Evolutionary conservation across 805 yeast species (phyloP).

Genomic region (Spathaspora sp.): DNA sequence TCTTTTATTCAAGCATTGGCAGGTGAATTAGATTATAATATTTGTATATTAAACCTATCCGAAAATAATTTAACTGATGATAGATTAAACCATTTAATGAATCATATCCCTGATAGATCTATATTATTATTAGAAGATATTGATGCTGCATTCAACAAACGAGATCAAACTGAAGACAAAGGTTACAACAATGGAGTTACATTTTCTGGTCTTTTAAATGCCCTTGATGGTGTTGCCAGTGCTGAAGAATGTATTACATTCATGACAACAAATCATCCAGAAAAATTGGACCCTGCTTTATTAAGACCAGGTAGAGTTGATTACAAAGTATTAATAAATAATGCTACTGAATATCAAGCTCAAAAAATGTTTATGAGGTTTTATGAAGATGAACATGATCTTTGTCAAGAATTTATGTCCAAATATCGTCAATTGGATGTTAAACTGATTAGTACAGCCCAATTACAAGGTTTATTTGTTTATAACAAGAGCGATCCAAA

Average conservation of each 20-base stretch:
- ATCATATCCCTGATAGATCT: conserved; percentile 89
- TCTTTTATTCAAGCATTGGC: conserved; percentile 95
- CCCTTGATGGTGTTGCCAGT: conserved; percentile 95
- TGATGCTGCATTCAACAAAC: conserved; percentile 89
- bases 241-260: conserved; percentile 95
- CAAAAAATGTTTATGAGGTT: conserved; percentile 82
- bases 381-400: conserved; percentile 58
- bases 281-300: conserved; percentile 86
- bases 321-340: conserved; percentile 73
- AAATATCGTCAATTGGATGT: conserved; percentile 46
- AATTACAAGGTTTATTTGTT: conserved; percentile 91
- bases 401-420: conserved; percentile 49
- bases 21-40: conserved; percentile 92
- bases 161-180: conserved; percentile 71
- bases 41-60: conserved; percentile 86
- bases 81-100: conserved; percentile 90
- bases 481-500: conserved; percentile 82
- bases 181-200: conserved; percentile 90
- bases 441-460: conserved; percentile 76
- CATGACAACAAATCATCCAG: conserved; percentile 99
- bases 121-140: conserved; percentile 85
- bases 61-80: conserved; percentile 94
- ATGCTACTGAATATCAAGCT: conserved; percentile 83
- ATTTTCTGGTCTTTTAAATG: conserved; percentile 88
- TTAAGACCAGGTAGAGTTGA: conserved; percentile 95